These are phyloP conservation scores for Glycine latifolia DNA, from an alignment of 306 rosid genomes.

Conservation along the genomic window DNA sequence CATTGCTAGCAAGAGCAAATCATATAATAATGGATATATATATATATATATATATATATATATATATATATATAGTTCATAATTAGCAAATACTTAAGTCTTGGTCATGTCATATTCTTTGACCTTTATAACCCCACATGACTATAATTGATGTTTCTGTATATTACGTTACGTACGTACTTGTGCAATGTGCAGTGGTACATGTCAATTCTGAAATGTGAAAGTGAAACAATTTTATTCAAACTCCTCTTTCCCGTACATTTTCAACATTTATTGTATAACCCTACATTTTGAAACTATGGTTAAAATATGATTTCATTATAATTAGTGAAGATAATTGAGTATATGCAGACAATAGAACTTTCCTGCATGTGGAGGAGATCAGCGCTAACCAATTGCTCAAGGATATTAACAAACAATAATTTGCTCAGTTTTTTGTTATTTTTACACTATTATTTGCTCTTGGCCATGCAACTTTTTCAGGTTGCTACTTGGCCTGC, in stretches of 20 bases:
- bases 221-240: background rate
- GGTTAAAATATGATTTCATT: background rate
- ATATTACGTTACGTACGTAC: slow-evolving; percentile 19
- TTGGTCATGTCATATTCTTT: slow-evolving; percentile 36
- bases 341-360: background rate
- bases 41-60: background rate
- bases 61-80: background rate
- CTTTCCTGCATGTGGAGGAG: slow-evolving; percentile 1
- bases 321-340: background rate
- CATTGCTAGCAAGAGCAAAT: background rate
- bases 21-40: slow-evolving; percentile 6
- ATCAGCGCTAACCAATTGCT: background rate
- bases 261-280: background rate
- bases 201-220: slow-evolving; percentile 18
- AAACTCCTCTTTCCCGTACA: background rate
- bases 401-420: slow-evolving; percentile 25
- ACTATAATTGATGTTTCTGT: background rate
- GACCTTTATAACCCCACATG: slow-evolving; percentile 1
- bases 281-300: background rate
- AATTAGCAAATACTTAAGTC: background rate
- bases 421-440: slow-evolving; percentile 7
- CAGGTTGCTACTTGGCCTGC: slow-evolving; percentile 15
- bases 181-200: background rate
- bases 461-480: slow-evolving; percentile 15
- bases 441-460: slow-evolving; percentile 10